These are phyloP conservation scores for Pseudofabraea citricarpa DNA, from an alignment of 2,329 filamentous ascomycete genomes.

Conservation along the genomic window DNA sequence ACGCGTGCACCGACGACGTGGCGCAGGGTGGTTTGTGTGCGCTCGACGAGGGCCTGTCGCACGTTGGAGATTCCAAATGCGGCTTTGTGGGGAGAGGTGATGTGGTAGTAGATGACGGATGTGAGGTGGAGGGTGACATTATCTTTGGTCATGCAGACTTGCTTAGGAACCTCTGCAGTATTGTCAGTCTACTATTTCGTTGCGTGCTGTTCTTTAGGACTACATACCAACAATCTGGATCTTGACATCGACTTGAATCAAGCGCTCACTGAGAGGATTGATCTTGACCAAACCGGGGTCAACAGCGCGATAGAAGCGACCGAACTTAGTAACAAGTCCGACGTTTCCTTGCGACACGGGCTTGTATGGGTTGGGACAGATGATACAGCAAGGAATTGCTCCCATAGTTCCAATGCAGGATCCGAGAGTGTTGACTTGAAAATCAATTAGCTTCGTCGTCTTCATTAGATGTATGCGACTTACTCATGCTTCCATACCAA, in stretches of 20 bases:
- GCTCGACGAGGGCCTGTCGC: constrained; percentile 92
- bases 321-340: constrained; percentile 92
- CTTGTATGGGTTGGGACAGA: constrained; percentile 95
- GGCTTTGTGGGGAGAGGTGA: constrained; percentile 90
- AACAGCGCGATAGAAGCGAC: constrained; percentile 89
- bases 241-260: constrained; percentile 96
- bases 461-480: constrained; percentile 26
- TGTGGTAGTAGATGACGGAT: constrained; percentile 98
- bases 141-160: constrained; percentile 99
- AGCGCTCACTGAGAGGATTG: constrained; percentile 87
- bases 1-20: constrained; percentile 95
- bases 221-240: constrained; percentile 80
- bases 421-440: constrained; percentile 67
- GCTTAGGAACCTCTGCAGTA: constrained; percentile 78
- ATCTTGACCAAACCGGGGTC: constrained; percentile 96
- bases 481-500: constrained; percentile 88
- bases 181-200: too few relatives aligned
- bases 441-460: constrained; percentile 1
- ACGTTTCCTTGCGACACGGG: constrained; percentile 89
- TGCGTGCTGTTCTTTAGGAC: too few relatives aligned
- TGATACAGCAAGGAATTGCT: constrained; percentile 84
- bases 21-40: constrained; percentile 94
- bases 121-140: constrained; percentile 93
- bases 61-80: constrained; percentile 96
- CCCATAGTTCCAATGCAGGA: constrained; percentile 71